Evolutionary conservation across 1,284 basidiomycete species (phyloP).

Genomic region (Singerocomus rubriflavus): DNA sequence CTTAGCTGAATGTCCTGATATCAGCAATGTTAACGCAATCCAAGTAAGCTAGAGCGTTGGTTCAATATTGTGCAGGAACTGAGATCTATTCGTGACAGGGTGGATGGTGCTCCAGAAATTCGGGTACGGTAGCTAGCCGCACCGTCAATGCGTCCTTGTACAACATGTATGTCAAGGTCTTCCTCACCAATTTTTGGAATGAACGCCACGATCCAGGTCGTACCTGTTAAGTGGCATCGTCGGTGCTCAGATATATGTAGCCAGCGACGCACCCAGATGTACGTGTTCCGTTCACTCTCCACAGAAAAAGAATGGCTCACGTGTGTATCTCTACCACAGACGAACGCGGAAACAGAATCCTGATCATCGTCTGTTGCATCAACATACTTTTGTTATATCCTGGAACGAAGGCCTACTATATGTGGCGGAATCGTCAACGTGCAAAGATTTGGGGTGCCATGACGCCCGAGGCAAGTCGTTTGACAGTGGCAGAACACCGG

Average conservation of each 20-base stretch:
- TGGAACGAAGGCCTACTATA: conserved; percentile 48
- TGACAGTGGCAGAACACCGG: background rate
- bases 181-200: background rate
- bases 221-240: conserved; percentile 46
- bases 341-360: conserved; percentile 46
- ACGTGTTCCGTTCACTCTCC: background rate
- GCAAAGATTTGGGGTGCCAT: conserved; percentile 51
- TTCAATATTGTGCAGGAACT: background rate
- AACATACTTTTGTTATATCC: conserved; percentile 52
- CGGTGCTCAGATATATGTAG: conserved; percentile 45
- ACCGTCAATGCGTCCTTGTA: conserved; percentile 55
- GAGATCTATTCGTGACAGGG: conserved; percentile 33
- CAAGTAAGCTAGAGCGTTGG: conserved; percentile 19
- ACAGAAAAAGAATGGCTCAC: background rate
- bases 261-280: conserved; percentile 49
- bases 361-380: conserved; percentile 43
- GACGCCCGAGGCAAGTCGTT: conserved; percentile 41
- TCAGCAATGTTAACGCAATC: conserved; percentile 35
- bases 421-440: conserved; percentile 48
- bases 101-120: conserved; percentile 54
- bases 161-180: conserved; percentile 41
- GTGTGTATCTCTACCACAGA: conserved; percentile 31
- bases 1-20: background rate
- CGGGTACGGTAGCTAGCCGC: conserved; percentile 52
- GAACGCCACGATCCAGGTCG: conserved; percentile 27